Evolutionary conservation across 306 rosid genomes (phyloP), one percentile per base, ranked within the genome.

Genomic region (Carpinus viminea): DNA sequence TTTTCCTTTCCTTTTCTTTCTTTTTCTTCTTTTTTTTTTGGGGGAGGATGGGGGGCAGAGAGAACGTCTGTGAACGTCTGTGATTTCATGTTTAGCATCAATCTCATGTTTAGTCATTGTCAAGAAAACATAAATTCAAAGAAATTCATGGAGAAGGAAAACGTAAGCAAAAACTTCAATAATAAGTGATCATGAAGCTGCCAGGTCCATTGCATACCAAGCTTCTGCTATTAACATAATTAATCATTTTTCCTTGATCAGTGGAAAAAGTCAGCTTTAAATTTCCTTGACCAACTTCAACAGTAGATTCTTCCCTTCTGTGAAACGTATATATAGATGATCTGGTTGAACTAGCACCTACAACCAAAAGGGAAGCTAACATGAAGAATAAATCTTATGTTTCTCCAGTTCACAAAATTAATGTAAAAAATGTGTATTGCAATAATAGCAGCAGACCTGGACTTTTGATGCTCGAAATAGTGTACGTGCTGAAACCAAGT

Each of bases 271-370:
- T 73, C 61, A 88, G 91, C 82, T 70, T 84, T 74, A 88, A 68
- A 75, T 88, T 83, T 81, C 87, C 89, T 46, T 76, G 82, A 45
- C 89, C 91, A 72, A 88, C 87, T 81, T 80, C 79, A 80, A 88
- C 54, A 45, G 81, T 81, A 8, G 87, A 78, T 47, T 74, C 55
- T 78, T 81, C 87, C 52, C 71, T 26, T 41, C 73, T 76, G 5
- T 76, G 83, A 80, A 83, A 76, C 61, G 74, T 74, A 53, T 78
- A 50, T 61, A 79, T 69, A 28, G 87, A 82, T 64, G 97, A 94
- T 88, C 85, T 92, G 70, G 83, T 82, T 70, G 90, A 74, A 59
- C 82, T 48, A 70, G 61, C 55, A 64, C 93, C 98, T 94, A 73
- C 74, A 87, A 72, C 73, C 65, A 83, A 68, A 53, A 76, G 60